Percentiles rank a stretch among this genome's conserved stretches.
phyloP scores from a whole-genome alignment of 2,329 filamentous ascomycete genomes.

The Colletotrichum gloeosporioides region DNA sequence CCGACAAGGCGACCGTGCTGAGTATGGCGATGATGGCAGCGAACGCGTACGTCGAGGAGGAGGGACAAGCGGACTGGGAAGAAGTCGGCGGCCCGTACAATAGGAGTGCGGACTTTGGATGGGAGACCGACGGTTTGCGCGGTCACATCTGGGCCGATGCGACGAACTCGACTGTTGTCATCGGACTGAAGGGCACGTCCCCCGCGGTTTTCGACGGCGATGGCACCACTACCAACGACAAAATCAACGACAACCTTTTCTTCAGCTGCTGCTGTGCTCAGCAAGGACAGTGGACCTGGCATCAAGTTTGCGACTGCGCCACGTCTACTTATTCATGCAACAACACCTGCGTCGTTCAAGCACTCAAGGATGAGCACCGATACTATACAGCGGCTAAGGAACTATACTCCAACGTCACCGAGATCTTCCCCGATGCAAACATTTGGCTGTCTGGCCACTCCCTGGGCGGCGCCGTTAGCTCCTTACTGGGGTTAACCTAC shows the following conservation, averaged over 20 bases:
- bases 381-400: conserved; percentile 92
- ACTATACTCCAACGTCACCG: conserved; percentile 90
- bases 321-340: conserved; percentile 89
- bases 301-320: conserved; percentile 92
- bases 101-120: conserved; percentile 87
- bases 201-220: conserved; percentile 95
- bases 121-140: conserved; percentile 86
- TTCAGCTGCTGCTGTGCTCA: conserved; percentile 98
- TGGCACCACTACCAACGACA: conserved; percentile 96
- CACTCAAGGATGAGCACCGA: conserved; percentile 80
- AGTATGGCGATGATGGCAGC: conserved; percentile 87
- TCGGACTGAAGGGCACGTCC: conserved; percentile 91
- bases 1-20: conserved; percentile 83
- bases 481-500: conserved; percentile 89
- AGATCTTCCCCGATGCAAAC: conserved; percentile 81
- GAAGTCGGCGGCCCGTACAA: conserved; percentile 83
- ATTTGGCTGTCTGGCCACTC: conserved; percentile 95
- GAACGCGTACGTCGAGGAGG: conserved; percentile 83
- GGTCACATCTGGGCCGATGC: conserved; percentile 93
- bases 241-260: conserved; percentile 96
- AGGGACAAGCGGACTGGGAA: conserved; percentile 79
- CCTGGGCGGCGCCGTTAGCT: conserved; percentile 86
- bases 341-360: conserved; percentile 81
- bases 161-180: conserved; percentile 84
- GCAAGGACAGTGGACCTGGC: conserved; percentile 88